Evolutionary conservation across 495 filamentous ascomycete genomes (phyloP).

Genomic region (Talaromyces trachyspermus): DNA sequence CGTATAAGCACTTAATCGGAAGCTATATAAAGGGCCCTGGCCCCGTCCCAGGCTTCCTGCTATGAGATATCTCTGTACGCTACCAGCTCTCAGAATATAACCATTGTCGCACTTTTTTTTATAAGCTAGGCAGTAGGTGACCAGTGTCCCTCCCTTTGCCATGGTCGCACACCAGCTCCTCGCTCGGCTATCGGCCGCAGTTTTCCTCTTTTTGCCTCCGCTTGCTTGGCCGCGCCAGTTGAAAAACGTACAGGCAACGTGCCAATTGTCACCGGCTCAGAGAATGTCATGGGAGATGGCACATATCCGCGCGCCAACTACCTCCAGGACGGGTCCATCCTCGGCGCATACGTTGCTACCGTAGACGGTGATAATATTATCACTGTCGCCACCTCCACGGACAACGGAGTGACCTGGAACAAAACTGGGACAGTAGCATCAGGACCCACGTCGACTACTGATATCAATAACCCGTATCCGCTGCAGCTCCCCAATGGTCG

Average conservation of each 20-base stretch:
- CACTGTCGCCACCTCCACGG: constrained; percentile 29
- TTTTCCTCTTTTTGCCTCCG: not conserved
- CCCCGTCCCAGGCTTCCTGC: not conserved
- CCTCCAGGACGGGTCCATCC: constrained; percentile 31
- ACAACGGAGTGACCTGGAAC: constrained; percentile 35
- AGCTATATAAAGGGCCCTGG: constrained; percentile 3
- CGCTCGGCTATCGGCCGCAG: constrained; percentile 4
- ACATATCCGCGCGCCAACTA: constrained; percentile 44
- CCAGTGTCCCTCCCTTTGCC: not conserved
- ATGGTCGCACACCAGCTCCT: constrained; percentile 2
- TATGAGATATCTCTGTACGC: not conserved
- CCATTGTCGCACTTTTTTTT: not conserved
- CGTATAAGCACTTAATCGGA: too few relatives aligned
- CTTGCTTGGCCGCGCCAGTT: not conserved
- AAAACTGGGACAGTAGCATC: constrained; percentile 20
- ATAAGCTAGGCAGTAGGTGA: not conserved
- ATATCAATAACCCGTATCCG: constrained; percentile 45
- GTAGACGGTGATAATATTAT: constrained; percentile 25
- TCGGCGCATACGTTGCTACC: constrained; percentile 35
- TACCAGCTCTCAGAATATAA: not conserved
- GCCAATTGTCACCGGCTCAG: constrained; percentile 9
- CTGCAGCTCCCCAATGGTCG: constrained; percentile 38
- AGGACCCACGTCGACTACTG: constrained; percentile 21
- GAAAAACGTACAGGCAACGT: not conserved
- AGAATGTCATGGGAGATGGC: constrained; percentile 22